Base-by-base conservation (phyloP, 768 basidiomycete species). In the Pleurotus platypus region DNA sequence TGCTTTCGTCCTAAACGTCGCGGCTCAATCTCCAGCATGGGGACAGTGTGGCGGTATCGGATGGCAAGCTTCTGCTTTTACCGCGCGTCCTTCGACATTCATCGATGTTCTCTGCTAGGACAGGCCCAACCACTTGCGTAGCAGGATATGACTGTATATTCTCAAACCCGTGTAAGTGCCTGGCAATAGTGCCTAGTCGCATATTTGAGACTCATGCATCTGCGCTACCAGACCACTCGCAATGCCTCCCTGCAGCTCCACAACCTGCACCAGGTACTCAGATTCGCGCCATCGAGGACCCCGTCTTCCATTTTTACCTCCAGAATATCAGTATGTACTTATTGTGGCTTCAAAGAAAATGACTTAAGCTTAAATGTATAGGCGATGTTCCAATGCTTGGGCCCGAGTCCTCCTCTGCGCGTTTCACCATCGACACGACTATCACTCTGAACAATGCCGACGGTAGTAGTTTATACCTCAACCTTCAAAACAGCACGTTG, bases 251-350 rank as follows among this genome's bases (percentile, higher is more conserved):
- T 8, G 76, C 67, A 11, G 66, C 66, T 20, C 55, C 66, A 5
- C 63, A 72, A 12, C 62, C 73, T 2, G 60, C 69, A 2, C 59
- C 64, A 37, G 75, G 72, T 4, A 77, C 78, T 27, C 81, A 82
- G 60, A 82, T 84, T 51, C 77, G 83, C 48, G 67, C 77, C 2
- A 81, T 76, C 27, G 72, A 78, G 60, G 75, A 74, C 48, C 82
- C 83, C 3, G 80, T 81, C 5, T 83, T 69, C 59, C 82, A 84
- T 63, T 78, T 82, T 63, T 84, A 84, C 66, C 72, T 84, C 18
- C 83, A 83, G 60, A 74, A 73, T 59, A 64, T 66, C 40, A 75
- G 80, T 81, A 35, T 35, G 30, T 11, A 35, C 30, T 11, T 35
- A 35, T 35, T 9, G 11, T 11, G 2, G 0, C 7, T 11, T 35